These are phyloP conservation scores for Boletus pseudo-olivaceus DNA, from an alignment of 768 basidiomycete species.

Conservation along the genomic window DNA sequence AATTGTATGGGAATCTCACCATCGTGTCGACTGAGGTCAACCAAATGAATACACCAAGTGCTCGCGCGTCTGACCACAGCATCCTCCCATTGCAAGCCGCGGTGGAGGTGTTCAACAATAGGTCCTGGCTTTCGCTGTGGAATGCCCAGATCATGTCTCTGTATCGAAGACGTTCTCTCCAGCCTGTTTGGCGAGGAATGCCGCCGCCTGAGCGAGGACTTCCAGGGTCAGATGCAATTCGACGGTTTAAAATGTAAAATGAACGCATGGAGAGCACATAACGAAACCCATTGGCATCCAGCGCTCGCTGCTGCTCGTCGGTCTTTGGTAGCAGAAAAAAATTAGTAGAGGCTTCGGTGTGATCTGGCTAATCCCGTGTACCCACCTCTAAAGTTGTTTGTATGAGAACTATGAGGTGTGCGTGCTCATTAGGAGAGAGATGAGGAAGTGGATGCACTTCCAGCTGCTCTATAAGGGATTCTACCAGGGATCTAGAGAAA, in stretches of 20 bases:
- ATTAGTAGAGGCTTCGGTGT: not conserved
- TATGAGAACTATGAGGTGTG: conserved; percentile 78
- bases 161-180: conserved; percentile 78
- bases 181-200: conserved; percentile 46
- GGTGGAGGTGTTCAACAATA: conserved; percentile 68
- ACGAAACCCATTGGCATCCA: conserved; percentile 89
- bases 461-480: conserved; percentile 58
- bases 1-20: conserved; percentile 44
- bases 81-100: conserved; percentile 80
- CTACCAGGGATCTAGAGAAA: conserved; percentile 61
- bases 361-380: not conserved
- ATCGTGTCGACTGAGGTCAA: conserved; percentile 71
- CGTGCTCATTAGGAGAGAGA: conserved; percentile 75
- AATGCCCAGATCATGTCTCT: conserved; percentile 98
- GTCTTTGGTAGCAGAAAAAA: conserved; percentile 46
- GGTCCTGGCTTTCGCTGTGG: conserved; percentile 90
- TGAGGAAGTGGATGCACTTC: conserved; percentile 64
- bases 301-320: conserved; percentile 83
- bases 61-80: conserved; percentile 84
- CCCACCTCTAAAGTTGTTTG: conserved; percentile 82
- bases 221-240: conserved; percentile 46
- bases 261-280: conserved; percentile 92
- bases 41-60: conserved; percentile 87
- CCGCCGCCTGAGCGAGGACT: conserved; percentile 43
- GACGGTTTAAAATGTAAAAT: conserved; percentile 79